Evolutionary conservation across 495 filamentous ascomycete genomes (phyloP).

Genomic region (Hypoxylon intermedium): DNA sequence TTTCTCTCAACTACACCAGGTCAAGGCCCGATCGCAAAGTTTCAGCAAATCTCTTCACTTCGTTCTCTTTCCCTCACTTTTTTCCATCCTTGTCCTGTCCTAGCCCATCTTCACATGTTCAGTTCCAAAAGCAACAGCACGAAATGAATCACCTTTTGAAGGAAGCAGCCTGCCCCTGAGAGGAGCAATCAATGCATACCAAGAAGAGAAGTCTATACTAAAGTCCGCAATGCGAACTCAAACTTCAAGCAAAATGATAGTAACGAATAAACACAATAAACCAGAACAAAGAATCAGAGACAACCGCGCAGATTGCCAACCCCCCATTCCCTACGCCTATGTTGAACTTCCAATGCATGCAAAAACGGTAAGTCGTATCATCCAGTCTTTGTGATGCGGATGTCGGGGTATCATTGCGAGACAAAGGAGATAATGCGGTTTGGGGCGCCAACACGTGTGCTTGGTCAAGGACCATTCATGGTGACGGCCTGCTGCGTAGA

Average conservation of each 20-base stretch:
- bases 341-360: constrained; percentile 31
- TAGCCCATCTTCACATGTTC: neutral
- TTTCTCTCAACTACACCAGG: neutral
- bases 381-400: too few species aligned
- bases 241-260: constrained; percentile 34
- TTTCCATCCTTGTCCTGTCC: neutral
- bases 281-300: constrained; percentile 38
- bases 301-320: constrained; percentile 5
- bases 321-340: constrained; percentile 15
- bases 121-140: constrained; percentile 3
- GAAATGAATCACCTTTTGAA: constrained; percentile 3
- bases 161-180: constrained; percentile 13
- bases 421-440: too few species aligned
- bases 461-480: too few species aligned
- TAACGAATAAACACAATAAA: constrained; percentile 33
- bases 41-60: neutral
- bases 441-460: too few species aligned
- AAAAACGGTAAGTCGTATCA: constrained; percentile 21
- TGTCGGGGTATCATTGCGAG: too few species aligned
- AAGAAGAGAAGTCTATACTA: constrained; percentile 30
- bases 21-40: neutral
- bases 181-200: neutral
- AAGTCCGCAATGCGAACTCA: constrained; percentile 35
- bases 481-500: too few species aligned
- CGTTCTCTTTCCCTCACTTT: neutral